Conservation (phyloP, 768 basidiomycete species). For the Brasilioporus rufonigricans region DNA sequence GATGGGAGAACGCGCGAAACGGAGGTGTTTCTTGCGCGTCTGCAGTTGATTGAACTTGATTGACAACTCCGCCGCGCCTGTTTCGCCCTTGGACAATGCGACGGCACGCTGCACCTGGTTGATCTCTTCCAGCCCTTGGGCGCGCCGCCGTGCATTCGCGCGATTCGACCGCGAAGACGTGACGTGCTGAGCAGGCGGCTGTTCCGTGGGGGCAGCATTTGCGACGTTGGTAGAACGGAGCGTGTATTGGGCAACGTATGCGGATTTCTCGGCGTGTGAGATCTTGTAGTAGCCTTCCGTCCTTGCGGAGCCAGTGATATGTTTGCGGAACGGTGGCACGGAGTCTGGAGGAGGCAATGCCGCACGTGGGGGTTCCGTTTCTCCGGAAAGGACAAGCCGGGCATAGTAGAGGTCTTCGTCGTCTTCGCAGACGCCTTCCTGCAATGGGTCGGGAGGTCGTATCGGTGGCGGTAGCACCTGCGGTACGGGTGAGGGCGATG, state of each 20-base stretch:
- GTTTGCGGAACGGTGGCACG: conserved; percentile 63
- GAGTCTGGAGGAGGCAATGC: conserved; percentile 38
- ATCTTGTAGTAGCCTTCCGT: conserved; percentile 97
- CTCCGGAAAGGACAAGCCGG: conserved; percentile 35
- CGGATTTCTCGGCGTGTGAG: conserved; percentile 85
- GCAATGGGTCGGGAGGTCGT: conserved; percentile 52
- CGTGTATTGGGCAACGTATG: conserved; percentile 88
- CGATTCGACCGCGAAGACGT: conserved; percentile 86
- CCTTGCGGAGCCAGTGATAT: conserved; percentile 82
- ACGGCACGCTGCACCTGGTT: conserved; percentile 84
- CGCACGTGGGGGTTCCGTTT: conserved; percentile 23
- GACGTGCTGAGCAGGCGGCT: conserved; percentile 52
- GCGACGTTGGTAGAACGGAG: conserved; percentile 51
- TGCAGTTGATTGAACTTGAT: conserved; percentile 99
- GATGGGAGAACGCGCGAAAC: conserved; percentile 92
- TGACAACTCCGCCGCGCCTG: conserved; percentile 62
- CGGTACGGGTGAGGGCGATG: conserved; percentile 53
- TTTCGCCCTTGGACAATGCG: conserved; percentile 72
- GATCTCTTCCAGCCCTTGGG: conserved; percentile 92
- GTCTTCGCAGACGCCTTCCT: conserved; percentile 66
- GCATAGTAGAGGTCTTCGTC: conserved; percentile 89
- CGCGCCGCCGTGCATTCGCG: conserved; percentile 87
- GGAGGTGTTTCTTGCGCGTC: conserved; percentile 95
- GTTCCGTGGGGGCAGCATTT: conserved; percentile 37
- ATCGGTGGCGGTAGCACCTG: conserved; percentile 38